Evolutionary conservation across 495 filamentous ascomycete genomes (phyloP), one percentile per base, ranked within the genome.

Genomic region (Penicillium crystallinum): DNA sequence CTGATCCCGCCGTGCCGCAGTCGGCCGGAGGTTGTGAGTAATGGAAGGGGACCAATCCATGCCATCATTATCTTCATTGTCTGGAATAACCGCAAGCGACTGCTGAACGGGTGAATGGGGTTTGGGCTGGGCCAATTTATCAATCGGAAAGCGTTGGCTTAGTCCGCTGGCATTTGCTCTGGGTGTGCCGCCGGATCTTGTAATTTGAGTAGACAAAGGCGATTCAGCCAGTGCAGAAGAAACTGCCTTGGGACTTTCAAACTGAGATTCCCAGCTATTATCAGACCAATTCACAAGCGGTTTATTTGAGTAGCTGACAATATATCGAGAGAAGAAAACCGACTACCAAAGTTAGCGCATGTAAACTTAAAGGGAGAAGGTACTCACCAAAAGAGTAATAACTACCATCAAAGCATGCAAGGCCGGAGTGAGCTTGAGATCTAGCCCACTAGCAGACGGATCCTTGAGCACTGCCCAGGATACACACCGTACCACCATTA

Each of bases 1-100:
- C 42, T 55, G 64, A 29, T 63, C 55, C 33, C 64, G 59, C 25
- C 57, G 56, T 15, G 61, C 52, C 25, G 62, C 64, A 65, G 78
- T 64, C 44, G 78, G 73, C 39, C 59, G 69, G 31, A 77, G 54
- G 12, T 71, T 49, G 46, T 75, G 73, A 17, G 80, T 77, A 19
- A 69, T 63, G 10, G 84, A 83, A 2, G 90, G 89, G 18, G 84
- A 81, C 90, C 90, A 95, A 53, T 95, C 90, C 90, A 95, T 95
- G 55, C 80, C 76, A 47, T 79, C 72, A 6, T 52, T 56, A 53
- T 73, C 70, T 33, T 65, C 62, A 39, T 70, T 71, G 6, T 68
- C 71, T 36, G 69, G 68, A 36, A 60, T 66, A 52, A 72, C 61
- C 41, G 59, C 57, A 19, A 61, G 49, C 31, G 70, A 46, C 47